Evolutionary conservation across 2,329 filamentous ascomycete species (phyloP), one percentile per base, ranked within the genome.

Genomic region (Colletotrichum karsti): DNA sequence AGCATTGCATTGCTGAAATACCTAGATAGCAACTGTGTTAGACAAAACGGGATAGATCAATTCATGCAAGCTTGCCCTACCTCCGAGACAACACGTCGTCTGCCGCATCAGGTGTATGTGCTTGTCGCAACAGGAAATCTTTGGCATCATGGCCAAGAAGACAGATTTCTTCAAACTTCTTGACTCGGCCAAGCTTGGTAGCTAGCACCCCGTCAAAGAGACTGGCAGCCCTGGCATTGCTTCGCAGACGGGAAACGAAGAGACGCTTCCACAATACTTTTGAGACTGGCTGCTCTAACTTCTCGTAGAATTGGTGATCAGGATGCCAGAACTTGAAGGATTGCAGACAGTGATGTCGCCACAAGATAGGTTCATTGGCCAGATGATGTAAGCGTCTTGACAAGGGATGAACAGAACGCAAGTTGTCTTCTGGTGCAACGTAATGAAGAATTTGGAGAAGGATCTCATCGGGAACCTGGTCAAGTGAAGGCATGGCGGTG

Each of bases 81-180:
- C 91, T 90, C 77, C 93, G 88, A 13, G 95, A 93, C 73, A 99
- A 81, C 59, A 92, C 88, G 80, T 98, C 94, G 13, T 92, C 88
- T 5, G 82, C 84, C 42, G 88, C 84, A 12, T 91, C 86, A 15
- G 85, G 81, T 35, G 86, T 84, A 10, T 82, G 82, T 68, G 87
- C 88, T 75, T 97, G 90, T 62, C 86, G 83, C 68, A 94, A 74
- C 54, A 98, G 85, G 61, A 90, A 91, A 77, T 98, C 95, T 77
- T 98, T 98, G 50, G 92, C 93, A 81, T 98, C 94, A 74, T 95
- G 95, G 1, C 94, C 94, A 74, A 91, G 85, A 28, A 84, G 82
- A 59, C 92, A 90, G 69, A 98, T 92, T 56, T 86, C 81, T 73
- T 92, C 88, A 70, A 94, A 90, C 74, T 91, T 90, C 62, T 86